Conservation (phyloP, 495 filamentous ascomycete genomes). For the Hypoxylon fuscum region DNA sequence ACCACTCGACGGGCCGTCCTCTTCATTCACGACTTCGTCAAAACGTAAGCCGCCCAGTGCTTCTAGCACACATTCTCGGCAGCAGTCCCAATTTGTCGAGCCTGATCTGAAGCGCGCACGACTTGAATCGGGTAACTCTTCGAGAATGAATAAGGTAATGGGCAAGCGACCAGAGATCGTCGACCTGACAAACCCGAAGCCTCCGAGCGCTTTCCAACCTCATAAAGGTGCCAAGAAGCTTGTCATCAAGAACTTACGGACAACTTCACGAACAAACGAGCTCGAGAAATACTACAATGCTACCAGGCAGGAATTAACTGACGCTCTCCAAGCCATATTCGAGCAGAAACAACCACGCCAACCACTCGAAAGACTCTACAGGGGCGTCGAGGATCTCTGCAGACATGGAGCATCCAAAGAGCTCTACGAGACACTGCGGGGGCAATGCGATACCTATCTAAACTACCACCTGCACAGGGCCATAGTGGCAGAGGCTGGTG, state of each 20-base stretch:
- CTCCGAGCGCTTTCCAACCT: conserved; percentile 57
- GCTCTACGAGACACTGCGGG: conserved; percentile 68
- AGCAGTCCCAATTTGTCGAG: conserved; percentile 25
- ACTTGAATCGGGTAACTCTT: conserved; percentile 1
- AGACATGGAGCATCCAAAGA: conserved; percentile 73
- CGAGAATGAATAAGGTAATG: conserved; percentile 43
- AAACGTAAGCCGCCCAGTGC: conserved; percentile 36
- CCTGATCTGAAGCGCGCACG: conserved; percentile 27
- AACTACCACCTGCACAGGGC: conserved; percentile 61
- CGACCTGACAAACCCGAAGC: conserved; percentile 47
- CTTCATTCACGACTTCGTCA: conserved; percentile 34
- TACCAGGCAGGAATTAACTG: conserved; percentile 74
- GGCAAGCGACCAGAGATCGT: conserved; percentile 54
- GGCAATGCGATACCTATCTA: conserved; percentile 61
- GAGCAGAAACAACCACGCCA: conserved; percentile 63
- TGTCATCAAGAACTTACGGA: conserved; percentile 84
- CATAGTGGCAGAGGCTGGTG: conserved; percentile 59
- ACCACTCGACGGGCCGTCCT: conserved; percentile 36
- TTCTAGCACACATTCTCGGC: conserved; percentile 17
- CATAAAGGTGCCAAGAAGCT: conserved; percentile 79
- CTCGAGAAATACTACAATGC: conserved; percentile 72
- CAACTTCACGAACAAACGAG: conserved; percentile 55
- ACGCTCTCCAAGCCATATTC: conserved; percentile 78
- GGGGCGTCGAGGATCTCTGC: conserved; percentile 89
- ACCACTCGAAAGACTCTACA: conserved; percentile 87